Evolutionary conservation across 495 filamentous ascomycete genomes (phyloP), one percentile per base, ranked within the genome.

Genomic region (Achaetomiella virescens): DNA sequence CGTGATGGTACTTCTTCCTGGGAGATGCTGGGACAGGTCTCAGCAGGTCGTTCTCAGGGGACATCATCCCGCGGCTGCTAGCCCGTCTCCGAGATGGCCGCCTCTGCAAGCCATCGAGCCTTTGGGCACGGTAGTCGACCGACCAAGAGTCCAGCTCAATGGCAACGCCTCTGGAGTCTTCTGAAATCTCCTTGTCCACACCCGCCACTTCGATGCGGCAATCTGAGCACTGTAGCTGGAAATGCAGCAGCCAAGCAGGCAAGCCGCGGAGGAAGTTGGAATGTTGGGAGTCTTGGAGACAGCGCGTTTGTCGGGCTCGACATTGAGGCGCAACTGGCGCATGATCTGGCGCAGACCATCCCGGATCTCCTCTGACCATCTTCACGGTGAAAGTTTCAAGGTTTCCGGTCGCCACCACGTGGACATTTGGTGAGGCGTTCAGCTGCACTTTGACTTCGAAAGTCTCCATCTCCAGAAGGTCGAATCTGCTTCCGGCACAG

Each of bases 201-300:
- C 93, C 95, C 20, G 93, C 95, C 48, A 97, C 80, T 67, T 97
- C 95, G 54, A 95, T 72, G 59, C 86, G 90, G 58, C 96, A 89
- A 55, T 96, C 90, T 31, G 86, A 87, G 21, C 88, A 91, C 65
- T 95, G 87, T 14, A 99, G 78, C 31, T 86, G 81, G 54, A 95
- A 87, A 47, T 91, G 82, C 47, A 88, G 71, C 7, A 99, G 77
- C 95, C 95, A 97, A 4, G 80, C 61, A 8, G 93, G 93, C 41
- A 96, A 64, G 5, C 78, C 81, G 48, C 93, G 83, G 21, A 99
- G 63, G 51, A 92, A 81, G 62, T 85, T 96, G 15, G 77, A 70
- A 37, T 80, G 75, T 17, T 67, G 9, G 72, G 43, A 0, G 73
- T 72, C 62, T 79, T 77, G 2, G 81, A 70, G n/a, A 66, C 66